These are phyloP conservation scores for Seminavis robusta DNA, from an alignment of 108 stramenopile species.

Conservation along the genomic window DNA sequence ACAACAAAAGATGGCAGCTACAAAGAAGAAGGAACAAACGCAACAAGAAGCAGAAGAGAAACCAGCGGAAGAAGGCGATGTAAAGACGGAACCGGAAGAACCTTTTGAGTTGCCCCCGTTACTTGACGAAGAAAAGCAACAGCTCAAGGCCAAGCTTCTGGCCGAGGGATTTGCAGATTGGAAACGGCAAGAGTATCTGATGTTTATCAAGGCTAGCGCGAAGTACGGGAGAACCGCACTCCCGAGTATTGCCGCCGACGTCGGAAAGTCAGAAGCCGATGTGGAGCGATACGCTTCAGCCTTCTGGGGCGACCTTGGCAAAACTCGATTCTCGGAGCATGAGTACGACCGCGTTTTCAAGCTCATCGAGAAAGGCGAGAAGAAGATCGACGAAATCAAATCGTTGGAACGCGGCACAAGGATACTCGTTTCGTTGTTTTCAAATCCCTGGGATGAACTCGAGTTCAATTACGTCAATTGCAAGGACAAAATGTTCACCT, in stretches of 20 bases:
- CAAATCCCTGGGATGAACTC: conserved; percentile 86
- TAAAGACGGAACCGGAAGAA: too few relatives aligned
- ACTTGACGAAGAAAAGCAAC: conserved; percentile 52
- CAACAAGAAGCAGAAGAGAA: conserved; percentile 25
- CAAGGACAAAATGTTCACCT: conserved; percentile 62
- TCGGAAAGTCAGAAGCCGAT: conserved; percentile 61
- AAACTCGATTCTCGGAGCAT: conserved; percentile 71
- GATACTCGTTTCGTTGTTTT: conserved; percentile 72
- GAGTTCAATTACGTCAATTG: conserved; percentile 73
- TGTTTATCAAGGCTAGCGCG: conserved; percentile 77
- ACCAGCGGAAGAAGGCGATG: conserved; percentile 5
- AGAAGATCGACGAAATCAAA: conserved; percentile 72
- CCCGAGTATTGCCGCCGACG: conserved; percentile 68
- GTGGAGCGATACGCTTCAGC: conserved; percentile 54
- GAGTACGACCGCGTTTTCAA: conserved; percentile 88
- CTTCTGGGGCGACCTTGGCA: conserved; percentile 79
- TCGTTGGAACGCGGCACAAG: conserved; percentile 60
- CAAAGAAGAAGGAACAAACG: conserved; percentile 19
- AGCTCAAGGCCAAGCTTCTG: conserved; percentile 71
- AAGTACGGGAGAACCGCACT: conserved; percentile 45
- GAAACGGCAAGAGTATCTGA: conserved; percentile 79
- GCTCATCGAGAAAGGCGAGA: conserved; percentile 76
- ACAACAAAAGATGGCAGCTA: conserved; percentile 29
- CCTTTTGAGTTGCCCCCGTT: conserved; percentile 62
- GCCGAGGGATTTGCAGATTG: conserved; percentile 87